Base-by-base conservation (phyloP, 2,329 filamentous ascomycete genomes). In the Aspergillus tubingensis region DNA sequence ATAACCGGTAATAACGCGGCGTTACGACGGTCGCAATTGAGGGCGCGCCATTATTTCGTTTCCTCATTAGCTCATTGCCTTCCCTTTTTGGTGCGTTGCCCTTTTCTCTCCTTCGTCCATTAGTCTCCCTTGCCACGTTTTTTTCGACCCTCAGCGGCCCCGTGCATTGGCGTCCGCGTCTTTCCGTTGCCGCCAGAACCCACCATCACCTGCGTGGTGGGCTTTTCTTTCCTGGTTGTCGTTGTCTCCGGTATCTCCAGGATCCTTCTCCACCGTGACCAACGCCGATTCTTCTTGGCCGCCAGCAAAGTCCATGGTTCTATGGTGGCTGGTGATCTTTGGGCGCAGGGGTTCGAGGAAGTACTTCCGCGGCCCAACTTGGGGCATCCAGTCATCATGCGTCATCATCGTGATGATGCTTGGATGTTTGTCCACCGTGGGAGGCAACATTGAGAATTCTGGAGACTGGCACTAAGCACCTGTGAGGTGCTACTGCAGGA, bases 141-240 rank as follows among this genome's bases (percentile, higher is more conserved):
- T 68, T 65, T 62, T 58, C 56, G 63, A 68, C 70, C 67, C 70
- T 67, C 69, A 70, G 70, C 70, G 70, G 71, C 64, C 58, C 62
- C 64, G 59, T 72, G 70, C 71, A 71, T 70, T 72, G 66, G 70
- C 69, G 71, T 72, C 70, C 70, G 70, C 69, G 62, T 70, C 68
- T 71, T 72, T 72, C 71, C 70, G 71, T 67, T 70, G 65, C 65
- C 62, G 60, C 69, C 67, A 67, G 59, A 67, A 70, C 63, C 69
- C 70, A 70, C 68, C 62, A 53, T 62, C 60, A 63, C 61, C 62
- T 64, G 60, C 62, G 59, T 60, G 59, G 60, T 65, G 62, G 64
- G 62, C 61, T 54, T 54, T 57, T 58, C 54, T 44, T 47, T 59
- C 55, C 50, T 59, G 57, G 54, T 49, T 54, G 43, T 64, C 17